Base-by-base conservation (phyloP, 768 basidiomycete species). In the Scleroderma bovista region DNA sequence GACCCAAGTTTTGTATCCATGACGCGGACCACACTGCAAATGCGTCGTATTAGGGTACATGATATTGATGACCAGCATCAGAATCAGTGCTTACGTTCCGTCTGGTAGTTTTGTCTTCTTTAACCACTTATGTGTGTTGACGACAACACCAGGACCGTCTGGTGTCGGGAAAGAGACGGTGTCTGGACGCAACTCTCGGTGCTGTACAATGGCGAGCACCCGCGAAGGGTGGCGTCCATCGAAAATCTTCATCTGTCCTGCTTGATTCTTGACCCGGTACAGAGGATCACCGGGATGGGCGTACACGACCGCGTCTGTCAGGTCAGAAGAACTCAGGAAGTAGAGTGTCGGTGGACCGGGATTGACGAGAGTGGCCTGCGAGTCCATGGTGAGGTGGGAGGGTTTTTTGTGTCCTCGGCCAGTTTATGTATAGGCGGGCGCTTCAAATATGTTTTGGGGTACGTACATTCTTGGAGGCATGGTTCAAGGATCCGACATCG, bases 41-140 rank as follows among this genome's bases (percentile, higher is more conserved):
- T 22, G 26, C 16, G n/a, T 7, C 8, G 9, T 15, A 10, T 31
- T 34, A 20, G 17, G 8, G n/a, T 16, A 9, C 4, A 16, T 10
- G 11, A 15, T 9, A 19, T 11, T 22, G n/a, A 19, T 11, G 13
- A 13, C 19, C 20, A 15, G 2, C 2, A 3, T 41, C 34, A 23
- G 13, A 41, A 22, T 41, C 10, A 17, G 5, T 19, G 52, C 66
- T 58, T 45, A 66, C 65, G 44, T 54, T 52, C 60, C 58, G 29
- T 57, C 60, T 3, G 51, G 26, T 13, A 57, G 36, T 37, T 60
- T 68, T 29, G 52, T 57, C 29, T 52, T 60, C 50, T 52, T 61
- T 19, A 66, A 51, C 65, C 65, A 66, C 43, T 63, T 57, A 19
- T 60, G 64, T 8, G 64, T 16, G 46, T 32, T 57, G 24, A 62